Base-by-base conservation (phyloP, 306 rosid genomes). In the Gastrolobium bilobum region DNA sequence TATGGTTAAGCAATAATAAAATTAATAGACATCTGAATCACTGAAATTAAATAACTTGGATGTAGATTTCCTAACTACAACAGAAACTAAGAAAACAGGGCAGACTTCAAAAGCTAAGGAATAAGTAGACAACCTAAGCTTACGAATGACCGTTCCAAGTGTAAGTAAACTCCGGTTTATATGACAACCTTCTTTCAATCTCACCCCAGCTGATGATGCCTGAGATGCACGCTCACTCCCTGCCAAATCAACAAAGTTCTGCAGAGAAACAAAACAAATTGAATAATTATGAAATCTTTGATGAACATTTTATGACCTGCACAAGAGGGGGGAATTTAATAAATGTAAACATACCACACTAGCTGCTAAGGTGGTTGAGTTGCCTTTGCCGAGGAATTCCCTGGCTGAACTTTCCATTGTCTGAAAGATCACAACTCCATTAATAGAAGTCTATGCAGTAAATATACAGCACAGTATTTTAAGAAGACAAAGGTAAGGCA, bases 201-300 rank as follows among this genome's bases (percentile, higher is more conserved):
- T 90, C 42, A 88, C 46, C 79, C 99, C 99, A 77, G 94, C 98
- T 80, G 99, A 95, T 75, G 89, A 68, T 63, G 93, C 90, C 85
- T 93, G 99, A 83, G 99, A 89, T 76, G 99, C 99, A 63, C 99
- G 98, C 88, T 96, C 99, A 46, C 99, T 96, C 39, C 99, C 99
- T 4, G 99, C 99, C 82, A 96, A 88, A 83, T 96, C 99, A 82
- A 96, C 88, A 85, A 96, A 96, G 84, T 91, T 96, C 99, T 96
- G 96, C 89, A 83, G 71, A 62, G 80, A 80, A 82, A 84, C 35
- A 78, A 61, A 51, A 51, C 47, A 87, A 76, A 39, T 47, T 48
- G 26, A 37, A 70, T 51, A 68, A 50, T 63, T 26, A 56, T 51
- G 39, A 65, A 54, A 68, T 3, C 30, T 7, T 62, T 35, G n/a